phyloP scores from a whole-genome alignment of 2,329 filamentous ascomycete genomes.

The Endoconidiophora polonica region DNA sequence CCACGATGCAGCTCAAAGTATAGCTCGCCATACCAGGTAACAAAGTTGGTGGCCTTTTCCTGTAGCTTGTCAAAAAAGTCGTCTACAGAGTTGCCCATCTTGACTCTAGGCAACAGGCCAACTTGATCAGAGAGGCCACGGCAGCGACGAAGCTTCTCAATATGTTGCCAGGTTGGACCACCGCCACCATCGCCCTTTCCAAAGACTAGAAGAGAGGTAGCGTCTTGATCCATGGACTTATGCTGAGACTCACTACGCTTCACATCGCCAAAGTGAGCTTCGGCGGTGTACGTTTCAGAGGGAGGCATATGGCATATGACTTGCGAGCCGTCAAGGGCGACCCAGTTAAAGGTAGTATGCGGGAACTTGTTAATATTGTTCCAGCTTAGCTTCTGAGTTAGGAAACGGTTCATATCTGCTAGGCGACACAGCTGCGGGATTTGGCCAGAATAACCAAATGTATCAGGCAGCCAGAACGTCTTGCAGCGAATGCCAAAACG shows the following conservation, averaged over 20 bases:
- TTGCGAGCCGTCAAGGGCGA: slow-evolving; percentile 84
- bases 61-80: slow-evolving; percentile 83
- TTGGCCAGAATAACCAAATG: slow-evolving; percentile 92
- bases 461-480: slow-evolving; percentile 97
- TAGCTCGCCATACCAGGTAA: slow-evolving; percentile 94
- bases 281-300: slow-evolving; percentile 85
- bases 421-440: slow-evolving; percentile 84
- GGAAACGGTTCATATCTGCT: slow-evolving; percentile 90
- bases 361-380: slow-evolving; percentile 99
- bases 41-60: slow-evolving; percentile 60
- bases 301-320: slow-evolving; percentile 97
- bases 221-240: slow-evolving; percentile 89
- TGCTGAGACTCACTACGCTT: slow-evolving; percentile 79
- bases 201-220: slow-evolving; percentile 79
- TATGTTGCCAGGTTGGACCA: slow-evolving; percentile 80
- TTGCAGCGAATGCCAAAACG: slow-evolving; percentile 75
- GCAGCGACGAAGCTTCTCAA: slow-evolving; percentile 87
- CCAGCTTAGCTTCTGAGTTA: slow-evolving; percentile 98
- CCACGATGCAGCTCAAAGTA: slow-evolving; percentile 97
- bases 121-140: slow-evolving; percentile 81
- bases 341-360: slow-evolving; percentile 98
- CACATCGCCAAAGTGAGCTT: slow-evolving; percentile 88
- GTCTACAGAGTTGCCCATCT: slow-evolving; percentile 79
- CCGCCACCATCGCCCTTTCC: slow-evolving; percentile 94
- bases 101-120: slow-evolving; percentile 68